Evolutionary conservation across 1,284 basidiomycete genomes (phyloP), one percentile per base, ranked within the genome.

Genomic region (Ganoderma leucocontextum): DNA sequence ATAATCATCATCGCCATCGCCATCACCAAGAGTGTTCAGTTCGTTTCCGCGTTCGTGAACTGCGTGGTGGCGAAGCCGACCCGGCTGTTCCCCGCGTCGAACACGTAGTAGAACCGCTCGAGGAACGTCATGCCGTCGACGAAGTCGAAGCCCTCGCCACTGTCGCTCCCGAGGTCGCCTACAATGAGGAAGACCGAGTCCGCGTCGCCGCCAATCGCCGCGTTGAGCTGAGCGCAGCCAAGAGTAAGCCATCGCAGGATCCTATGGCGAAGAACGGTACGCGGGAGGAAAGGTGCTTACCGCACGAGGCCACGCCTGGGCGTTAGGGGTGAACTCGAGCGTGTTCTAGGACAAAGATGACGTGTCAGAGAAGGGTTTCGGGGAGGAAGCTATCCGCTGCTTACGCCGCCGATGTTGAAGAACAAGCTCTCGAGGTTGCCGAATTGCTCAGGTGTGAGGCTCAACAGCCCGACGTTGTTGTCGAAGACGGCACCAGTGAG

Each of bases 51-150:
- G 60, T 77, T 65, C 0, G 85, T 86, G 72, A 81, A 78, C 33
- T 65, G 9, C 1, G 85, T 87, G 19, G 73, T 80, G 2, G 86
- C 85, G 62, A 86, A 79, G 19, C 86, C 85, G 58, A 88, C 77
- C 10, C 72, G 80, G 17, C 67, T 66, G 79, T 88, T 87, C 42
- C 81, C 78, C 39, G 86, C 87, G 74, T 92, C 91, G 74, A 80
- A 91, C 36, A 90, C 88, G n/a, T 84, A 83, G 79, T 91, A 91
- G 83, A 87, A 91, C 17, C 89, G 85, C 78, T 91, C 87, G 19
- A 84, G 75, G 62, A 78, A 80, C 15, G 74, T 70, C 74, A 76
- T 73, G 52, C 81, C 77, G 66, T 80, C 77, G 65, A 79, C 74
- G 70, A 79, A 78, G 66, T 79, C 78, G 33, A 79, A 64, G 17